These are phyloP conservation scores for Pythium brachiatum DNA, from an alignment of 352 stramenopile species.

Conservation along the genomic window DNA sequence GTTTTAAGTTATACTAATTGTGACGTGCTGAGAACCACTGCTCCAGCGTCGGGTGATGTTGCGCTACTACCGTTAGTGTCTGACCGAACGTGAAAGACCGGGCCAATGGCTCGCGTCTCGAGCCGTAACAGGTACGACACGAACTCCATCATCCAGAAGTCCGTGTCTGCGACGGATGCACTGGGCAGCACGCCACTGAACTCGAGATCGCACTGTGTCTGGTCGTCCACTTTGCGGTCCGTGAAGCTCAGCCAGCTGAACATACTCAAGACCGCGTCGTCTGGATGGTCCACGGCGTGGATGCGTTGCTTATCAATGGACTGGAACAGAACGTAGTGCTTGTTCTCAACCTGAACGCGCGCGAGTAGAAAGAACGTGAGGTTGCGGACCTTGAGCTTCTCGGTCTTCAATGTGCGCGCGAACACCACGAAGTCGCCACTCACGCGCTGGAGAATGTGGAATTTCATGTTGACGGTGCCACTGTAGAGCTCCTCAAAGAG, in stretches of 20 bases:
- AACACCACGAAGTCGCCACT: conserved; percentile 34
- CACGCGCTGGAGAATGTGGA: conserved; percentile 37
- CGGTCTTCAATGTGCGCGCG: conserved; percentile 30
- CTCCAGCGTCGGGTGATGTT: too few species aligned
- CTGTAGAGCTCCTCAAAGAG: conserved; percentile 39
- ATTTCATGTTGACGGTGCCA: conserved; percentile 29
- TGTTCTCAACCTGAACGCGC: conserved; percentile 19
- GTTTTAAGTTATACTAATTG: conserved; percentile 13
- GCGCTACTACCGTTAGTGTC: too few species aligned
- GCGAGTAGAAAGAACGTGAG: conserved; percentile 39
- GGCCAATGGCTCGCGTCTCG: conserved; percentile 30
- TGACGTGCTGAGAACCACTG: not conserved
- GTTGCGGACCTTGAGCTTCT: conserved; percentile 25
- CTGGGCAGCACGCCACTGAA: conserved; percentile 27
- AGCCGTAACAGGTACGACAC: conserved; percentile 31
- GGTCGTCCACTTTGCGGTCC: conserved; percentile 1
- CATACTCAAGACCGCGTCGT: conserved; percentile 31
- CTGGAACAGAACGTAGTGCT: conserved; percentile 33
- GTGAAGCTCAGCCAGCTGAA: conserved; percentile 39
- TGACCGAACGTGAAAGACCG: conserved; percentile 30
- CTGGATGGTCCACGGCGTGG: conserved; percentile 11
- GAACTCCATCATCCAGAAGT: conserved; percentile 39
- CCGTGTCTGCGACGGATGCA: conserved; percentile 25
- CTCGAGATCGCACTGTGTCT: conserved; percentile 13
- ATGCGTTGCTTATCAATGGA: conserved; percentile 33